Conservation (phyloP, 192 early-diverging fungal species). For the Linnemannia elongata region DNA sequence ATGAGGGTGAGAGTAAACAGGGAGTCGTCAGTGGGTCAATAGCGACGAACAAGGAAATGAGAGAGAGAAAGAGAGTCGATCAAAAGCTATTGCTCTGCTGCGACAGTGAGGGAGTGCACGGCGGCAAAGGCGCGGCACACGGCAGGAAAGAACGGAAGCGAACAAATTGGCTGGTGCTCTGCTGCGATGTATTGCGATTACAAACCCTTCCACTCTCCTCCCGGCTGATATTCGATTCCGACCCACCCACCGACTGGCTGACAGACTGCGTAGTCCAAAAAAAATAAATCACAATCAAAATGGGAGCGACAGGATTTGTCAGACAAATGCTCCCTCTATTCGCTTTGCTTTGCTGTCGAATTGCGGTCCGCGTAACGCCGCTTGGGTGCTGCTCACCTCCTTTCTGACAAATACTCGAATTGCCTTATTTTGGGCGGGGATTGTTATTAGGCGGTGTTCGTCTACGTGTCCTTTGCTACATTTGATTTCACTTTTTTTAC, state of each 20-base stretch:
- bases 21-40: not conserved
- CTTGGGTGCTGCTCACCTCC: not conserved
- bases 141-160: not conserved
- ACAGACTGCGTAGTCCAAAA: not conserved
- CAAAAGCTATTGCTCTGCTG: too few species aligned
- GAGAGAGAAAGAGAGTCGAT: too few species aligned
- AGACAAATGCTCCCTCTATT: not conserved
- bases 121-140: not conserved
- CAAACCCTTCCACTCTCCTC: too few species aligned
- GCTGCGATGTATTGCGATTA: not conserved
- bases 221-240: constrained; percentile 5
- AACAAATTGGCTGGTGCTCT: not conserved
- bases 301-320: not conserved
- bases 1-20: not conserved
- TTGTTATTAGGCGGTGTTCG: not conserved
- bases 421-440: not conserved
- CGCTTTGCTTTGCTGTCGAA: not conserved
- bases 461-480: not conserved
- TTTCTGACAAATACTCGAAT: constrained; percentile 1
- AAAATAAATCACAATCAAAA: too few species aligned
- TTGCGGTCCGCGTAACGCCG: not conserved
- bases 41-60: too few species aligned
- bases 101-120: not conserved
- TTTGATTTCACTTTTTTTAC: not conserved
- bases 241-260: not conserved